phyloP scores from a whole-genome alignment of 2,329 filamentous ascomycete species.

The Achaetomium macrosporum region DNA sequence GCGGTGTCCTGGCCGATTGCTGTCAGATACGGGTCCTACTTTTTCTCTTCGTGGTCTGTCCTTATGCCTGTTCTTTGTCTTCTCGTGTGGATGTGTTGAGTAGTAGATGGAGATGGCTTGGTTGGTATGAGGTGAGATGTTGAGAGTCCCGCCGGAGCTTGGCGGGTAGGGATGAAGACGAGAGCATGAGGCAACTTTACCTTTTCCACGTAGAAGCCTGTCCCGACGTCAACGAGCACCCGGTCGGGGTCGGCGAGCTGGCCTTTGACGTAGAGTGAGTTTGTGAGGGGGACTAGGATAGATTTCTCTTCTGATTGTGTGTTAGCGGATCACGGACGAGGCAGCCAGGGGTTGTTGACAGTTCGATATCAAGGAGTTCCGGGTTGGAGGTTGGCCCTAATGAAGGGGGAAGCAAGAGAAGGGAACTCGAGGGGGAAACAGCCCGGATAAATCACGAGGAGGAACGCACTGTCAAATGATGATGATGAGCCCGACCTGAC shows the following conservation, averaged over 20 bases:
- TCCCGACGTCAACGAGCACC: conserved; percentile 88
- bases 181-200: conserved; percentile 33
- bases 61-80: too few relatives aligned
- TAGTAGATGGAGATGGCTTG: background rate
- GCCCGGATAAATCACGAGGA: conserved; percentile 18
- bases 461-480: conserved; percentile 16
- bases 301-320: conserved; percentile 37
- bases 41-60: too few relatives aligned
- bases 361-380: too few relatives aligned
- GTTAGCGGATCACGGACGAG: background rate
- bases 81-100: background rate
- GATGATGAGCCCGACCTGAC: conserved; percentile 45
- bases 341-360: too few relatives aligned
- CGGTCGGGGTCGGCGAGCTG: conserved; percentile 66
- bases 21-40: background rate
- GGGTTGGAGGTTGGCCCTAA: too few relatives aligned
- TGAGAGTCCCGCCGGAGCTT: too few relatives aligned
- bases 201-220: conserved; percentile 94
- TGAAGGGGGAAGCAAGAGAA: background rate
- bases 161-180: too few relatives aligned
- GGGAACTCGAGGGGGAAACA: too few relatives aligned
- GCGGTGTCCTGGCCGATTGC: conserved; percentile 40
- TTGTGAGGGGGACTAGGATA: conserved; percentile 90
- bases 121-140: background rate
- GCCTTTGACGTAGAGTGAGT: conserved; percentile 88